phyloP scores from a whole-genome alignment of 2,329 filamentous ascomycete species.

The Fusarium redolens region DNA sequence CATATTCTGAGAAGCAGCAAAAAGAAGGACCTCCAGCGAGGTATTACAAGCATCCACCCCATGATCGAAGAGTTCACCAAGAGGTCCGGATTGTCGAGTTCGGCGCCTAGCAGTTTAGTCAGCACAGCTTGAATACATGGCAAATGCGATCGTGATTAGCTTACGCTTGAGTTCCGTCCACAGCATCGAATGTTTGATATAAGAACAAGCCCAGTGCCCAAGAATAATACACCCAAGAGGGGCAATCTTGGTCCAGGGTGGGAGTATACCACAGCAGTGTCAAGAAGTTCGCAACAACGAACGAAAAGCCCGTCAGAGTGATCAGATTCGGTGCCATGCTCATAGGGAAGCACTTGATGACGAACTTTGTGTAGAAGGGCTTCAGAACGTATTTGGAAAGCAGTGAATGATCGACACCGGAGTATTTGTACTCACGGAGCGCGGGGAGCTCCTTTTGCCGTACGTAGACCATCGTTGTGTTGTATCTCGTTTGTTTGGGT shows the following conservation, averaged over 20 bases:
- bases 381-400: slow-evolving; percentile 94
- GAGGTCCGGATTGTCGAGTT: slow-evolving; percentile 89
- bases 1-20: slow-evolving; percentile 91
- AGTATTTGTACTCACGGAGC: slow-evolving; percentile 96
- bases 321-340: slow-evolving; percentile 92
- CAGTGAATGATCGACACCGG: slow-evolving; percentile 88
- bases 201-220: slow-evolving; percentile 92
- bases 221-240: slow-evolving; percentile 91
- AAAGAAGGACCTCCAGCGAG: slow-evolving; percentile 90
- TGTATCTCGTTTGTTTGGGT: slow-evolving; percentile 3
- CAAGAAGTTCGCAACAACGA: slow-evolving; percentile 88
- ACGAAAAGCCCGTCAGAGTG: slow-evolving; percentile 89
- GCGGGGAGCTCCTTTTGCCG: slow-evolving; percentile 89
- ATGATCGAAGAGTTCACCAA: slow-evolving; percentile 97
- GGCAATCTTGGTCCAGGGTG: slow-evolving; percentile 92
- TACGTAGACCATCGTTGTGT: slow-evolving; percentile 85
- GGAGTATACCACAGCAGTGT: slow-evolving; percentile 97
- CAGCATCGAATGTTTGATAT: slow-evolving; percentile 98
- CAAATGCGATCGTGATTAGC: slow-evolving; percentile 49
- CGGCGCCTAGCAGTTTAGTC: slow-evolving; percentile 68
- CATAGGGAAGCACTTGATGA: slow-evolving; percentile 95
- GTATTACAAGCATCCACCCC: slow-evolving; percentile 98
- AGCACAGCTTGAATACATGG: slow-evolving; percentile 1
- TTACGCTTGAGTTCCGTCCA: slow-evolving; percentile 93
- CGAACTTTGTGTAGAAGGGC: slow-evolving; percentile 95